Conservation (phyloP, 106 monocot species). For the Allium fistulosum region DNA sequence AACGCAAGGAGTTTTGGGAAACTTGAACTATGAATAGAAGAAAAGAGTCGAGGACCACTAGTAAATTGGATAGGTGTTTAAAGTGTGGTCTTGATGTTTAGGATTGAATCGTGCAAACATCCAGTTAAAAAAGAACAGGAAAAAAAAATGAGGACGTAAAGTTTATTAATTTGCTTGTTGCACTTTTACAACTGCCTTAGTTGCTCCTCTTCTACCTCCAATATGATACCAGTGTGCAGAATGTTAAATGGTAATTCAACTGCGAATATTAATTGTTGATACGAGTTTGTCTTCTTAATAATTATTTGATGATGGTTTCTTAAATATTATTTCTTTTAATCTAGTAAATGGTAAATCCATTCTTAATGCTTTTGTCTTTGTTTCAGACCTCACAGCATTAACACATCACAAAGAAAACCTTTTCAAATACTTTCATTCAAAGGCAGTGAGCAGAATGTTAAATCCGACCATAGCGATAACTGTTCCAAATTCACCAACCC, state of each 20-base stretch:
- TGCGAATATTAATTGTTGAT: too few relatives aligned
- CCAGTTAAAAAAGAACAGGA: too few relatives aligned
- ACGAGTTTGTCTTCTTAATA: not conserved
- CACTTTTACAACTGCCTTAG: not conserved
- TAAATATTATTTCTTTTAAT: not conserved
- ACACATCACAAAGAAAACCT: constrained; percentile 25
- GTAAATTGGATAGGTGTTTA: too few relatives aligned
- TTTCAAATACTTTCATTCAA: constrained; percentile 50
- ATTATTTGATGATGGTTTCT: not conserved
- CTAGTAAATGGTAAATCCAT: not conserved
- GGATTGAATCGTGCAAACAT: too few relatives aligned
- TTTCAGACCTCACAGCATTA: constrained; percentile 16
- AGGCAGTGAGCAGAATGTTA: constrained; percentile 36
- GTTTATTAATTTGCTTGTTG: not conserved
- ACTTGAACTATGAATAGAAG: too few relatives aligned
- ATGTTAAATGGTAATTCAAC: too few relatives aligned
- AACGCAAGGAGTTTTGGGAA: too few relatives aligned
- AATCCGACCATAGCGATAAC: constrained; percentile 15
- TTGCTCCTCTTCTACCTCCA: not conserved
- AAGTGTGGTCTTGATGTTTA: too few relatives aligned
- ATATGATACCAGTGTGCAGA: too few relatives aligned
- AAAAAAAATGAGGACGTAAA: too few relatives aligned
- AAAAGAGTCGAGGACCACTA: too few relatives aligned
- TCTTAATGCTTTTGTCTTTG: constrained; percentile 1
- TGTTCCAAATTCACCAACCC: constrained; percentile 26